Base-by-base conservation (phyloP, 129 eudicot species). In the Artemisia annua region DNA sequence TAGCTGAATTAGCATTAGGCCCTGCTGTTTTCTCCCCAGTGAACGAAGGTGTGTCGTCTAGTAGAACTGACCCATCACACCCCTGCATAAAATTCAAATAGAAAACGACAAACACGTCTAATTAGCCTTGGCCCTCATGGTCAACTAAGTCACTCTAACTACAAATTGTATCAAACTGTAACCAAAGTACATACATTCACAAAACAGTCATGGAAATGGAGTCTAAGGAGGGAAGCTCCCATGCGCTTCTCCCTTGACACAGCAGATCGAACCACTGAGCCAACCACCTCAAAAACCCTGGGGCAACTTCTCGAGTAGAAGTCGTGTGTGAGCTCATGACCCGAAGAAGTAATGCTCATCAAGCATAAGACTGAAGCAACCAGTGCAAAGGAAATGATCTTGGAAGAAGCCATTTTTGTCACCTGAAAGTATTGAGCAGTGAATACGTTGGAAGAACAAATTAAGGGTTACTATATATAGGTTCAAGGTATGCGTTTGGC, bases 11-110 rank as follows among this genome's bases (percentile, higher is more conserved):
- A 9, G 14, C 43, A 66, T 86, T 88, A 5, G 91, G 91, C 51
- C 79, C 35, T 0, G 96, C 87, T 0, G 91, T 81, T 43, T 89
- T 79, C 60, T 89, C 96, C 8, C 96, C 96, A 0, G 74, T 84
- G 70, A 89, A 84, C 0, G 85, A 73, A 7, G 91, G 74, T 1
- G 91, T 84, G 60, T 89, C 96, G 55, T 86, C 89, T 22, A 89
- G 73, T n/a, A 89, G 67, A 48, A 89, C 19, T 2, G 96, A 89
- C 32, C 83, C 96, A 39, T 89, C 96, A 32, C 91, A 86, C 3
- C 96, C 96, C 91, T 89, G 72, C 26, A 67, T 1, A 57, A 51
- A 12, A 51, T 51, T 51, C 14, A 14, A 51, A 51, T 12, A 5
- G 1, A 51, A 51, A 51, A 51, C 15, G 2, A 28, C 2, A 13